These are phyloP conservation scores for Dryadomyces sulphureus DNA, from an alignment of 2,329 filamentous ascomycete genomes.

Conservation along the genomic window DNA sequence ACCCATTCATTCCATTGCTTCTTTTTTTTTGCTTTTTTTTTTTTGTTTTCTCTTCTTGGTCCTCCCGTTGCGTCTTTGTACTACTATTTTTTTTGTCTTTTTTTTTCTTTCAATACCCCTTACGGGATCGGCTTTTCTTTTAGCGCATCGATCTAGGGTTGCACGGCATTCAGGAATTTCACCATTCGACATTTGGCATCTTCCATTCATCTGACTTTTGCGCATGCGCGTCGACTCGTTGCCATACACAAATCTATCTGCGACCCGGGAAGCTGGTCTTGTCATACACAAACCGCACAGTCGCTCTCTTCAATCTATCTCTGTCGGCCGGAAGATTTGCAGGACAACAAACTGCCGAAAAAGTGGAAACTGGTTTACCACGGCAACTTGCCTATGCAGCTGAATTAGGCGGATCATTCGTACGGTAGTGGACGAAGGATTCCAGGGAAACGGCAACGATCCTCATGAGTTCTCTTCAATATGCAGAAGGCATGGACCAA, in stretches of 20 bases:
- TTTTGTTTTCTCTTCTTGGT: too few relatives aligned
- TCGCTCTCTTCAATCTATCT: background rate
- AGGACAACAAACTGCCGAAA: background rate
- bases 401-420: background rate
- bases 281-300: background rate
- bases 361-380: background rate
- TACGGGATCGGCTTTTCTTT: too few relatives aligned
- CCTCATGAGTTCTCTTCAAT: constrained; percentile 39
- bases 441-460: constrained; percentile 3
- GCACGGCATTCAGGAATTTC: background rate
- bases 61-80: constrained; percentile 1
- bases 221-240: background rate
- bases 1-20: background rate
- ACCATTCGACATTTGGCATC: constrained; percentile 3
- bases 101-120: background rate
- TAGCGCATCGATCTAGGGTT: background rate
- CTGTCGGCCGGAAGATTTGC: background rate
- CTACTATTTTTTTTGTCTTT: background rate
- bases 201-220: constrained; percentile 1
- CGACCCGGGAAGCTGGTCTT: background rate
- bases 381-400: background rate
- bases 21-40: background rate
- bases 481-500: constrained; percentile 39
- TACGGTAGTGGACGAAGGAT: background rate
- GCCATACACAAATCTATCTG: constrained; percentile 1